Base-by-base conservation (phyloP, 2,329 filamentous ascomycete genomes). In the Cladosporium sp. region DNA sequence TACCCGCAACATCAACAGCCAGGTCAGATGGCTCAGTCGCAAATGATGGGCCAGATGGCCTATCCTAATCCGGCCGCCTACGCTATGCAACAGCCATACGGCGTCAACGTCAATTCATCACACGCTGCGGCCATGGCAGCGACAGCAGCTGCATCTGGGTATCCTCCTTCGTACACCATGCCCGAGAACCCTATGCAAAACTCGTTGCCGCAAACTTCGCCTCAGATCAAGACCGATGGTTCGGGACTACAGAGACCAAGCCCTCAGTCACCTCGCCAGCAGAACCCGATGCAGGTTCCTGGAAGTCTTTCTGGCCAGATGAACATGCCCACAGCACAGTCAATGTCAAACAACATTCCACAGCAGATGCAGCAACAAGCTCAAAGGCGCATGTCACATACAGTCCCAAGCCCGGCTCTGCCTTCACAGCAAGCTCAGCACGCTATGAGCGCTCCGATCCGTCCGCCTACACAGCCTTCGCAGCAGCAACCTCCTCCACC, bases 101-200 rank as follows among this genome's bases (percentile, higher is more conserved):
- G 61, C 41, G 61, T 64, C 86, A 66, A 92, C 94, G 80, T 90
- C 90, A 60, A 66, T 38, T 87, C 90, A 24, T 92, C 93, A 57
- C 92, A 96, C 78, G 93, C 93, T 15, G 93, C 94, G 59, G 93
- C 93, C 66, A 95, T 97, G 92, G 93, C 59, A n/a, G 93, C 59
- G 34, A 97, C 93, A 1, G 94, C 94, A 21, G 93, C 94, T 1
- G 94, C 94, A 12, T 93, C 93, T 6, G 93, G 94, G 49, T 90
- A 92, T 68, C 87, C 24, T 44, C 44, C 81, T 69, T 91, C 90
- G 72, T 90, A 90, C 68, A 89, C 90, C 71, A 87, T 93, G 80
- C 82, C 89, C 60, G 88, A 90, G 65, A 80, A 85, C 78, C 84
- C 87, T 18, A 88, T 86, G 84, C 80, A 84, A 85, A 80, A 85